Percentiles rank a stretch among this genome's conserved stretches.
Conservation (phyloP, 345 rosid species). For the Psidium friedrichsthalianum region DNA sequence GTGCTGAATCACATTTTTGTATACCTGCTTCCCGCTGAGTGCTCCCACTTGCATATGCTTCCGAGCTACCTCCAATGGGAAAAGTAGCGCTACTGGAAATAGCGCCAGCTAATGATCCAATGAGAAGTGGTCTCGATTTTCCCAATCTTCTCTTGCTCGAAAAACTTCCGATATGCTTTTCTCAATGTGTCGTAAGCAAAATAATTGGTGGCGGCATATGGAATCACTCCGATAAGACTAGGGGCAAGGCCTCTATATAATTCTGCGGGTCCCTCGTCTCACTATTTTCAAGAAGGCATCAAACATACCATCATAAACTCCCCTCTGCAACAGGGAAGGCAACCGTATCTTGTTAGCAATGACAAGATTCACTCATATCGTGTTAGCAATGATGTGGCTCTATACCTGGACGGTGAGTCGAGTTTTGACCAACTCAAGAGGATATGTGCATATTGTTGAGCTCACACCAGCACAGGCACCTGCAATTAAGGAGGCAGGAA, state of each 20-base stretch:
- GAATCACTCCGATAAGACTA: slow-evolving; percentile 93
- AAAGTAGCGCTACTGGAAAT: slow-evolving; percentile 91
- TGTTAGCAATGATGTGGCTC: neutral
- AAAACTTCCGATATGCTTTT: slow-evolving; percentile 52
- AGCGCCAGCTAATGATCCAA: slow-evolving; percentile 87
- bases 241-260: slow-evolving; percentile 94
- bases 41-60: slow-evolving; percentile 99
- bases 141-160: slow-evolving; percentile 81
- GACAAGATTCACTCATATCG: neutral
- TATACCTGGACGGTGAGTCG: slow-evolving; percentile 86
- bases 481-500: slow-evolving; percentile 80
- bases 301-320: slow-evolving; percentile 55
- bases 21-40: slow-evolving; percentile 72
- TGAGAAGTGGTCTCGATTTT: slow-evolving; percentile 82
- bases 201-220: slow-evolving; percentile 89
- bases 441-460: slow-evolving; percentile 88
- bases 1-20: slow-evolving; percentile 85
- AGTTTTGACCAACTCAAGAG: slow-evolving; percentile 87
- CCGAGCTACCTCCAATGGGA: slow-evolving; percentile 95
- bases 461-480: slow-evolving; percentile 99
- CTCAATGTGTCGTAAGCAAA: slow-evolving; percentile 80
- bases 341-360: neutral
- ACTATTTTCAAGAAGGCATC: slow-evolving; percentile 77
- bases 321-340: slow-evolving; percentile 48
- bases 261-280: slow-evolving; percentile 77